Conservation (phyloP, 331 rosid species). For the Erythrophleum ivorense region DNA sequence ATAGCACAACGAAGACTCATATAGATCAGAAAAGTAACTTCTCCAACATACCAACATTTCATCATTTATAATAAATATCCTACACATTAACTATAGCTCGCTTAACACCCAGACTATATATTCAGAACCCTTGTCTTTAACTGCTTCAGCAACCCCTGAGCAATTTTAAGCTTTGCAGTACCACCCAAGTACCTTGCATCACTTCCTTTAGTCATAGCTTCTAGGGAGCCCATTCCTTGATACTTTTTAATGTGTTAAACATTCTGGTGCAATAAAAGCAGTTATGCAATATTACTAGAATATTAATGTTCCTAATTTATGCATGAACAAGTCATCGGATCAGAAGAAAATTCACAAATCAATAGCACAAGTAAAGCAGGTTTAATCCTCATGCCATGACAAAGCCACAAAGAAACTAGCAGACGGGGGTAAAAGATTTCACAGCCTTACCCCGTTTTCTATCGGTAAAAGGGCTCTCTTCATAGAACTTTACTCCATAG, state of each 20-base stretch:
- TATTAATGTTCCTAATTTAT: background rate
- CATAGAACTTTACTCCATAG: background rate
- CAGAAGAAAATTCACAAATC: background rate
- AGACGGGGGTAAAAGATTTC: background rate
- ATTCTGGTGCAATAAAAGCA: slow-evolving; percentile 57
- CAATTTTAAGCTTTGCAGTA: slow-evolving; percentile 80
- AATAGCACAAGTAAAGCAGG: slow-evolving; percentile 9
- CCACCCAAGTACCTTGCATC: slow-evolving; percentile 84
- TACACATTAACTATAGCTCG: background rate
- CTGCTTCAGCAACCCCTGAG: slow-evolving; percentile 95
- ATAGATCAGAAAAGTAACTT: background rate
- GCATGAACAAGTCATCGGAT: background rate
- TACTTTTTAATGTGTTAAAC: slow-evolving; percentile 72
- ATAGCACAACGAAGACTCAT: background rate
- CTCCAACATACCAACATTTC: background rate
- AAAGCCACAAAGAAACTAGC: too few species aligned
- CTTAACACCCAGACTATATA: background rate
- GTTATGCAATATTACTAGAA: slow-evolving; percentile 9
- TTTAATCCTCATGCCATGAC: background rate
- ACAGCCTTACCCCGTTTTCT: slow-evolving; percentile 7
- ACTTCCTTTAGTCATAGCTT: slow-evolving; percentile 95
- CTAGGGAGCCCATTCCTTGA: slow-evolving; percentile 94
- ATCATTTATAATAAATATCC: background rate
- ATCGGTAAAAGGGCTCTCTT: background rate
- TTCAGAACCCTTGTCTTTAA: slow-evolving; percentile 82